Evolutionary conservation across 169 alveolate species (phyloP).

Genomic region (Theileria annulata): DNA sequence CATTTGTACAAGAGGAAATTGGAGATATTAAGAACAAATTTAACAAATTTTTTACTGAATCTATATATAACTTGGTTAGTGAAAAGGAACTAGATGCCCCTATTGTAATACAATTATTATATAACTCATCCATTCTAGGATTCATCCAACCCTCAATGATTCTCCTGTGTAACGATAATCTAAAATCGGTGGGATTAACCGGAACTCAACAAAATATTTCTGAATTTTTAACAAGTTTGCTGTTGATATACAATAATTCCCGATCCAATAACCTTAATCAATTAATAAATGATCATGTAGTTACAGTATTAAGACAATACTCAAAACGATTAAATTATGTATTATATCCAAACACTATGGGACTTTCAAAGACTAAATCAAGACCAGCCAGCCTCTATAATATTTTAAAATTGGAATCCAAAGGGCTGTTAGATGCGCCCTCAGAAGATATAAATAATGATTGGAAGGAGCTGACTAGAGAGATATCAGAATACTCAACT

Average conservation of each 20-base stretch:
- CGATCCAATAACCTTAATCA: background rate
- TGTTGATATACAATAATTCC: background rate
- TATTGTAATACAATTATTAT: background rate
- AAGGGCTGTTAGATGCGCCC: background rate
- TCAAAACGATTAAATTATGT: constrained; percentile 1
- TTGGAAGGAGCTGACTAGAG: constrained; percentile 8
- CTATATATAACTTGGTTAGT: background rate
- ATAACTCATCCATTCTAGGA: constrained; percentile 7
- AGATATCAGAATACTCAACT: background rate
- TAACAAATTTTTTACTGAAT: background rate
- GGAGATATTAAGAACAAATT: background rate
- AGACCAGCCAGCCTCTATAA: constrained; percentile 13
- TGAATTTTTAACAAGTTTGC: constrained; percentile 1
- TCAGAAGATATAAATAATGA: constrained; percentile 5
- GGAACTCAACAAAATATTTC: background rate
- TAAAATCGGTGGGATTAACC: background rate
- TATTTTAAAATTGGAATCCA: constrained; percentile 11
- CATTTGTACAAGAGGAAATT: background rate
- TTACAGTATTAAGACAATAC: constrained; percentile 5
- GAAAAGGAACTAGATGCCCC: background rate
- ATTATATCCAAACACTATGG: background rate
- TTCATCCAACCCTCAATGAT: background rate
- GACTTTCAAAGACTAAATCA: constrained; percentile 12
- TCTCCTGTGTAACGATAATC: background rate
- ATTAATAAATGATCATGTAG: constrained; percentile 1